phyloP scores from a whole-genome alignment of 371 early-diverging fungal species.

The Syncephalastrum racemosum region DNA sequence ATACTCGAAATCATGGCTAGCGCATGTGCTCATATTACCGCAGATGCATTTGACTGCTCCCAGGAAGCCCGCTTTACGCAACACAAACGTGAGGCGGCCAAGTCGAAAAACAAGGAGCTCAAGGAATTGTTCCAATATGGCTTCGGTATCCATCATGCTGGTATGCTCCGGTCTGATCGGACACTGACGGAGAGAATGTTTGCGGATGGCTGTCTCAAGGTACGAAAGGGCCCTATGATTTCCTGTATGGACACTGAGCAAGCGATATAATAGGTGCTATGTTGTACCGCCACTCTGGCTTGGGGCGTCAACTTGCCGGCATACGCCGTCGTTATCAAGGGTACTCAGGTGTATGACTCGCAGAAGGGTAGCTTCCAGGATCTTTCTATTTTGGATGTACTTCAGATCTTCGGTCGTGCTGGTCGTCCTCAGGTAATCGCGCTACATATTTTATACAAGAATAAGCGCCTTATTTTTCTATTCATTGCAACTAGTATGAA shows the following conservation, averaged over 20 bases:
- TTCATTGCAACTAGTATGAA: slow-evolving; percentile 63
- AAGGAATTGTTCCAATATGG: slow-evolving; percentile 81
- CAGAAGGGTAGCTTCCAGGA: slow-evolving; percentile 92
- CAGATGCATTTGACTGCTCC: slow-evolving; percentile 46
- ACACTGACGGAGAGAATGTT: slow-evolving; percentile 89
- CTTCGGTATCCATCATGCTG: slow-evolving; percentile 98
- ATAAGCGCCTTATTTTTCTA: slow-evolving; percentile 1
- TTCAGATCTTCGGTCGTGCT: slow-evolving; percentile 99
- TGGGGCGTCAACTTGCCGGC: slow-evolving; percentile 99
- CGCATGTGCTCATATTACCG: slow-evolving; percentile 2
- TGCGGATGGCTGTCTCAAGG: slow-evolving; percentile 81
- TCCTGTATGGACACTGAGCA: neutral
- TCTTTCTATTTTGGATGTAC: slow-evolving; percentile 92
- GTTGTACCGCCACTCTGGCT: slow-evolving; percentile 98
- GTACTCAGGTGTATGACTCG: slow-evolving; percentile 95
- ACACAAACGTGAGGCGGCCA: slow-evolving; percentile 44
- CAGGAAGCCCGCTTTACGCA: slow-evolving; percentile 26
- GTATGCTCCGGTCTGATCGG: slow-evolving; percentile 93
- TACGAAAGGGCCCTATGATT: slow-evolving; percentile 26
- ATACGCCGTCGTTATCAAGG: slow-evolving; percentile 98
- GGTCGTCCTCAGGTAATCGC: slow-evolving; percentile 84
- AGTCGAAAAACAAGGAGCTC: slow-evolving; percentile 84
- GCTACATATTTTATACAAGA: neutral
- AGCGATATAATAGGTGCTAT: slow-evolving; percentile 62
- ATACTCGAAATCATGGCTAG: neutral